These are phyloP conservation scores for Achaetomiella virescens DNA, from an alignment of 495 filamentous ascomycete genomes.

Conservation along the genomic window DNA sequence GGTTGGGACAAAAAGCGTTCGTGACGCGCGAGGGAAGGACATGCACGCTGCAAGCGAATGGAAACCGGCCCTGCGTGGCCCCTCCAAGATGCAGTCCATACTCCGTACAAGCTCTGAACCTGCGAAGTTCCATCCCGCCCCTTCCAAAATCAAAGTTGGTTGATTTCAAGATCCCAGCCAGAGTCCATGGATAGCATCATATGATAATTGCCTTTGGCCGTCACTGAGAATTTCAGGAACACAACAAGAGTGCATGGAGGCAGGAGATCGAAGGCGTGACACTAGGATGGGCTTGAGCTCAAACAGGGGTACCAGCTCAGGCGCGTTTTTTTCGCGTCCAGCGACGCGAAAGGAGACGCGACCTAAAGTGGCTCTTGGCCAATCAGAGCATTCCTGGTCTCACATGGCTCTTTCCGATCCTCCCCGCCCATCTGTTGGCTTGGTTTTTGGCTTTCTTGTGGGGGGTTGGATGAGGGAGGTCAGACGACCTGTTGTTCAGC, in stretches of 20 bases:
- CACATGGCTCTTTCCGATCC: neutral
- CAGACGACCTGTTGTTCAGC: no score
- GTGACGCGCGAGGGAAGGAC: slow-evolving; percentile 4
- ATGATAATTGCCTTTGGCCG: neutral
- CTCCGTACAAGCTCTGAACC: neutral
- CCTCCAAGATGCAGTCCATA: no score
- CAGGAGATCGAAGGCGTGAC: neutral
- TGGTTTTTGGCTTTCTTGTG: neutral
- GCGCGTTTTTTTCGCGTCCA: slow-evolving; percentile 11
- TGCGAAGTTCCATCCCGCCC: neutral
- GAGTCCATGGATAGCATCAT: neutral
- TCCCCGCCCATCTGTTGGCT: no score
- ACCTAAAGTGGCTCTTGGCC: slow-evolving; percentile 7
- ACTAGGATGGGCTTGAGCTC: neutral
- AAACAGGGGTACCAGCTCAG: neutral
- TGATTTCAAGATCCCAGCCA: neutral
- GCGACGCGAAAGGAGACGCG: neutral
- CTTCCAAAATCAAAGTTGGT: neutral
- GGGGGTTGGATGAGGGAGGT: neutral
- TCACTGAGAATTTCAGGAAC: neutral
- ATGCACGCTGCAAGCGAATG: slow-evolving; percentile 20
- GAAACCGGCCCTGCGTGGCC: no score
- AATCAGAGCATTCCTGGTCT: neutral
- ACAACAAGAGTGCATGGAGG: neutral
- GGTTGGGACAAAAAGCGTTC: slow-evolving; percentile 19